Percentiles rank a stretch among this genome's conserved stretches.
These are phyloP conservation scores for Spatholobus suberectus DNA, from an alignment of 306 rosid genomes.

Conservation along the genomic window DNA sequence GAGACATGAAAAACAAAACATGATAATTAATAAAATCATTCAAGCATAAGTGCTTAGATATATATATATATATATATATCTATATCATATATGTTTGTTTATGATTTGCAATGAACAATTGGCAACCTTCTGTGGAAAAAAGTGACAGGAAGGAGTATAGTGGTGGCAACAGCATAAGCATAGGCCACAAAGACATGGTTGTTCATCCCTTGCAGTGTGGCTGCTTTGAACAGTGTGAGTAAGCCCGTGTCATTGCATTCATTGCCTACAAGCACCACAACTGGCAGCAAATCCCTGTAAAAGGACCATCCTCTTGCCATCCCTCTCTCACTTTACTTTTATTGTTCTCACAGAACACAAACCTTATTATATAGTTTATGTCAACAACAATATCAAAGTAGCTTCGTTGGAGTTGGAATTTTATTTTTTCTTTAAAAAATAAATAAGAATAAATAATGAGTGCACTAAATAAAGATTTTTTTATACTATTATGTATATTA, in stretches of 20 bases:
- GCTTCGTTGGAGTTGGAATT: too few species aligned
- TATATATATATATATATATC: too few species aligned
- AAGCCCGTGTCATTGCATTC: slow-evolving; percentile 70
- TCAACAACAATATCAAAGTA: too few species aligned
- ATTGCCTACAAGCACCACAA: slow-evolving; percentile 59
- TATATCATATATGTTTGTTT: not conserved
- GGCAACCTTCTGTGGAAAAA: slow-evolving; percentile 53
- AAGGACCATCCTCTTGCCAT: slow-evolving; percentile 49
- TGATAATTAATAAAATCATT: not conserved
- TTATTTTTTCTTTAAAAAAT: too few species aligned
- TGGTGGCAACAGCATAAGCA: slow-evolving; percentile 78
- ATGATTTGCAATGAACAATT: not conserved
- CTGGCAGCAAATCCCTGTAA: slow-evolving; percentile 61
- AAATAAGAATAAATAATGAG: too few species aligned
- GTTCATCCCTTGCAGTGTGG: slow-evolving; percentile 78
- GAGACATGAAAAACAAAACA: slow-evolving; percentile 24
- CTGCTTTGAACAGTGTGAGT: slow-evolving; percentile 89
- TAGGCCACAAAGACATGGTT: slow-evolving; percentile 83
- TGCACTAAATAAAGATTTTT: too few species aligned
- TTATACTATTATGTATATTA: too few species aligned
- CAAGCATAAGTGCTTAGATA: not conserved
- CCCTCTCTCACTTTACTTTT: not conserved
- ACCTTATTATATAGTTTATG: not conserved
- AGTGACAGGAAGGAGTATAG: slow-evolving; percentile 70
- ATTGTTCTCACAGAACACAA: not conserved